Conservation (phyloP, 208 protist species). For the Leishmania lainsoni region DNA sequence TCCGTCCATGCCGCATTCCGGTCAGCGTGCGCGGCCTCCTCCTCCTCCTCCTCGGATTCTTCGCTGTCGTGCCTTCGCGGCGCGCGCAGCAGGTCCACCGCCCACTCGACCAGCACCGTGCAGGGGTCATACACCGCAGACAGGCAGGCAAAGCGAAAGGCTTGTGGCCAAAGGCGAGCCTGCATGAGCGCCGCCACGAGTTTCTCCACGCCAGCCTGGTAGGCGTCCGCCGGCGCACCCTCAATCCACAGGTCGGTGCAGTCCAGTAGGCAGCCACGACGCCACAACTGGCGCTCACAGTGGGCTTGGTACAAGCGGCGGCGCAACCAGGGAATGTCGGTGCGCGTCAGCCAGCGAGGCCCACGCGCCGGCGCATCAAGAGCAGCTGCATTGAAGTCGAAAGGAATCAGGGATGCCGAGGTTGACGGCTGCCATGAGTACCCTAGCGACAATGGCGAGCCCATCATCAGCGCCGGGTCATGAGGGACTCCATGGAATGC, state of each 20-base stretch:
- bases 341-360: constrained; percentile 44
- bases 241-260: constrained; percentile 81
- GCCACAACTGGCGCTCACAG: constrained; percentile 77
- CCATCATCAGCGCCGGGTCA: constrained; percentile 16
- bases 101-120: constrained; percentile 65
- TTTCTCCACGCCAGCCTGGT: constrained; percentile 42
- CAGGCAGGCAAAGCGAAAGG: constrained; percentile 62
- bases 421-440: constrained; percentile 39
- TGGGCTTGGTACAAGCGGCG: constrained; percentile 75
- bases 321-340: constrained; percentile 74
- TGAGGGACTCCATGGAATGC: background rate
- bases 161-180: constrained; percentile 71
- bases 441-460: constrained; percentile 38
- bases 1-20: constrained; percentile 50
- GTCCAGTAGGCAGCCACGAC: constrained; percentile 62
- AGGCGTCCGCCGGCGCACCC: constrained; percentile 40
- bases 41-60: background rate
- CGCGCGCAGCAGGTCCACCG: constrained; percentile 45
- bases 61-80: constrained; percentile 17
- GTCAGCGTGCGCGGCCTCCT: constrained; percentile 30
- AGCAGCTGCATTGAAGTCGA: background rate
- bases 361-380: constrained; percentile 2
- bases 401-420: constrained; percentile 8
- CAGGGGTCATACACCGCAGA: constrained; percentile 40
- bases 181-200: constrained; percentile 73